phyloP scores from a whole-genome alignment of 140 eudicot genomes.

The Anethum foeniculum region DNA sequence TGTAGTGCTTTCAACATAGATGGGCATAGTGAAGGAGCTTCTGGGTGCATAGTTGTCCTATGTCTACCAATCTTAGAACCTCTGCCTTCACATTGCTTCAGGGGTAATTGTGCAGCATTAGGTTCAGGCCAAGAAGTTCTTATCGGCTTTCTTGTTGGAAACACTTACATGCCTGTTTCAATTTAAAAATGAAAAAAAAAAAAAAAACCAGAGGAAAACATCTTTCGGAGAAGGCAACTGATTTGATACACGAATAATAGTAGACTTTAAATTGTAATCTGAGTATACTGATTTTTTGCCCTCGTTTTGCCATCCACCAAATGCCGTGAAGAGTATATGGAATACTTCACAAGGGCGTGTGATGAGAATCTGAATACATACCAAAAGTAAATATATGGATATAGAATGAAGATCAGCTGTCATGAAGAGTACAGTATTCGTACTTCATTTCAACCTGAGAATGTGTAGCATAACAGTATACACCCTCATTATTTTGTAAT shows the following conservation, averaged over 20 bases:
- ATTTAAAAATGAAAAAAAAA: neutral
- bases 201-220: neutral
- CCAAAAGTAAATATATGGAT: no score
- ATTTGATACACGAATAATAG: neutral
- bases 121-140: conserved; percentile 35
- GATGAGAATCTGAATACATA: no score
- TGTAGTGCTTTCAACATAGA: conserved; percentile 36
- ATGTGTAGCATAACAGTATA: neutral
- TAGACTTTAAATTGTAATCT: conserved; percentile 44
- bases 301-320: conserved; percentile 61
- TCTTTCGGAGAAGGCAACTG: neutral
- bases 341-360: no score
- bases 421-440: conserved; percentile 15
- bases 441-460: conserved; percentile 45
- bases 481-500: neutral
- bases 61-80: neutral
- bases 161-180: conserved; percentile 57
- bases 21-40: no score
- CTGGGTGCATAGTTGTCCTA: no score
- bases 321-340: conserved; percentile 48
- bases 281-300: conserved; percentile 38
- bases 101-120: conserved; percentile 25
- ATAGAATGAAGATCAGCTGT: neutral
- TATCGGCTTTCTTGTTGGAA: conserved; percentile 35
- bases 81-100: conserved; percentile 26